Evolutionary conservation across 1,284 basidiomycete genomes (phyloP), one percentile per base, ranked within the genome.

Genomic region (Bondarzewia mesenterica): DNA sequence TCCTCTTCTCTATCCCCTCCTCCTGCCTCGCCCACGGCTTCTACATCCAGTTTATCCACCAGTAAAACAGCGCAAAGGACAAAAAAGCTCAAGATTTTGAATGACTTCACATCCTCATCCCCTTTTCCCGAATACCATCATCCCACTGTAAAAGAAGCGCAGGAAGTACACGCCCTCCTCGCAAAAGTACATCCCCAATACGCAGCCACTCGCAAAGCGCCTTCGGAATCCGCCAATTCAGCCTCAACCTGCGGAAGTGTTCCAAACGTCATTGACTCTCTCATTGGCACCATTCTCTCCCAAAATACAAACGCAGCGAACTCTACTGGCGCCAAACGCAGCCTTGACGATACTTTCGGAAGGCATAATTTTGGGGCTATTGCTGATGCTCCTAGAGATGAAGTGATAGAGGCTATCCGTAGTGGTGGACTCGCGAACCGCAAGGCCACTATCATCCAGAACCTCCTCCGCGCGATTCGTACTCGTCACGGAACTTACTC

Each of bases 361-460:
- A 67, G 67, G 3, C 74, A 77, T 27, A 74, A 82, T 49, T 88
- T 85, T 58, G 67, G 71, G 15, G 77, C 72, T 1, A 80, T 89
- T 44, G 78, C 75, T 1, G 52, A 58, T 0, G 80, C 82, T 1
- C 70, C 74, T 1, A 66, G 67, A 41, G 66, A 64, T 4, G 69
- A 70, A 42, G 65, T 90, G 20, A 77, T 77, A 4, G 75, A 81
- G 5, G 72, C 82, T 0, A 82, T 89, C 50, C 70, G 74, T 38
- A 75, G 73, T 18, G 87, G 86, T 12, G 88, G 88, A 0, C 70
- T 90, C 6, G 85, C 85, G 39, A 81, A 82, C 56, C 82, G 80
- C 63, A 91, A 91, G 59, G 77, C 79, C 0, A 77, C 70, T 43
- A 80, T 76, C 32, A 89, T 90, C 48, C 77, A 83, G 59, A 73